phyloP scores from a whole-genome alignment of 2,329 filamentous ascomycete species.

The Paecilomyces formosus region DNA sequence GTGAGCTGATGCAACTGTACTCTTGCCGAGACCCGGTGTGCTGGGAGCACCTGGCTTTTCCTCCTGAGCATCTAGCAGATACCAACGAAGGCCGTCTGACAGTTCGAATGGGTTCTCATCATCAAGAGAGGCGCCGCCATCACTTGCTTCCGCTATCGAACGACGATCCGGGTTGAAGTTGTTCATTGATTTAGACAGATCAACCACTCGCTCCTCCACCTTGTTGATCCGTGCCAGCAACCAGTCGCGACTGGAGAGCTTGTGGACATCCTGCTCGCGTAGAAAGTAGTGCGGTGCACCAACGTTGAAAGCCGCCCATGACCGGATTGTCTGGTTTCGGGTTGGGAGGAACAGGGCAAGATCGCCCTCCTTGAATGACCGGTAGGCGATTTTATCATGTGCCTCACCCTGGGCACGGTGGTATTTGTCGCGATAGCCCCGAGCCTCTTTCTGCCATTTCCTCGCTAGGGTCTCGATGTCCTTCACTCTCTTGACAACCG shows the following conservation, averaged over 20 bases:
- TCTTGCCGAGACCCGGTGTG: slow-evolving; percentile 87
- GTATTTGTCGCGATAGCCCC: slow-evolving; percentile 79
- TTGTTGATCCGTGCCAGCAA: slow-evolving; percentile 89
- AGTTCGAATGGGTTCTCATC: slow-evolving; percentile 97
- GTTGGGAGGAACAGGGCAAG: slow-evolving; percentile 91
- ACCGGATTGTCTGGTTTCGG: slow-evolving; percentile 84
- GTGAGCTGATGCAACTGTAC: slow-evolving; percentile 78
- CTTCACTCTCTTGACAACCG: slow-evolving; percentile 80
- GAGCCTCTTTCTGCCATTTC: slow-evolving; percentile 85
- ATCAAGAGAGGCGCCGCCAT: slow-evolving; percentile 54
- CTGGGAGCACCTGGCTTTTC: slow-evolving; percentile 86
- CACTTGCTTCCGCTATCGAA: slow-evolving; percentile 44
- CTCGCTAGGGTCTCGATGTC: slow-evolving; percentile 89
- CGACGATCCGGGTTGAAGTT: slow-evolving; percentile 44
- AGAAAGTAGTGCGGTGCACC: slow-evolving; percentile 96
- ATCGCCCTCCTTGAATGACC: slow-evolving; percentile 93
- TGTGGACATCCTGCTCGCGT: slow-evolving; percentile 83
- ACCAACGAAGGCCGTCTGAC: slow-evolving; percentile 92
- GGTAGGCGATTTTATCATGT: slow-evolving; percentile 93
- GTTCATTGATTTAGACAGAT: slow-evolving; percentile 73
- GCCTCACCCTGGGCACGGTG: slow-evolving; percentile 74
- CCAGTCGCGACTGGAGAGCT: slow-evolving; percentile 81
- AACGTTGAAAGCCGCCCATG: slow-evolving; percentile 98
- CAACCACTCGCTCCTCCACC: slow-evolving; percentile 87
- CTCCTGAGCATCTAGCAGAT: slow-evolving; percentile 85